These are phyloP conservation scores for Wakefieldia striispora DNA, from an alignment of 768 basidiomycete genomes.

Conservation along the genomic window DNA sequence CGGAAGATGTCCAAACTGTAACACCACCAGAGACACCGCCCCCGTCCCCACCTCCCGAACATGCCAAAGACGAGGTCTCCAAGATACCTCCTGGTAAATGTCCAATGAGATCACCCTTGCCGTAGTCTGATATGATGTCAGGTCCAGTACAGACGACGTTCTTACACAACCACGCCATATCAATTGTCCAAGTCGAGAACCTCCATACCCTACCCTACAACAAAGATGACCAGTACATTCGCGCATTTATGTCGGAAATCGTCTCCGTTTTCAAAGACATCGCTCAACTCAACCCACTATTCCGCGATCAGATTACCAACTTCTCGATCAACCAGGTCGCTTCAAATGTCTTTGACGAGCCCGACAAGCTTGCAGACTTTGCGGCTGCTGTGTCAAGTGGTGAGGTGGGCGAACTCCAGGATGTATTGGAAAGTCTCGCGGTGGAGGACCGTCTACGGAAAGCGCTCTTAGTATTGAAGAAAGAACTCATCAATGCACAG, in stretches of 20 bases:
- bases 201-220: conserved; percentile 77
- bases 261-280: conserved; percentile 98
- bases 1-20: conserved; percentile 42
- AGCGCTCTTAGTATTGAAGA: conserved; percentile 90
- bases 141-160: conserved; percentile 80
- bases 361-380: conserved; percentile 95
- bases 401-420: conserved; percentile 90
- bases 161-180: conserved; percentile 77
- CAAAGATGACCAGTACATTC: conserved; percentile 92
- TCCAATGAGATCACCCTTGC: no score
- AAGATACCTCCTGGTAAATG: conserved; percentile 24
- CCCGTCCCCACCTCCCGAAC: conserved; percentile 24
- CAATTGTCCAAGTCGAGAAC: conserved; percentile 87
- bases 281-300: conserved; percentile 92
- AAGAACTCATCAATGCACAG: conserved; percentile 96
- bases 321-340: conserved; percentile 93
- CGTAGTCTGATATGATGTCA: conserved; percentile 14
- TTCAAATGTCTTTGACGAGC: conserved; percentile 94
- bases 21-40: conserved; percentile 46
- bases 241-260: conserved; percentile 95
- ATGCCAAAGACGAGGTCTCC: conserved; percentile 21
- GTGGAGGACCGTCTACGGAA: conserved; percentile 90
- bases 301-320: conserved; percentile 97
- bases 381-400: conserved; percentile 94
- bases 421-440: conserved; percentile 82